A percentile compares a stretch with the other conserved stretches of the same genome.
Conservation (phyloP, 164 flowering plant genomes). For the Echeveria elegans region DNA sequence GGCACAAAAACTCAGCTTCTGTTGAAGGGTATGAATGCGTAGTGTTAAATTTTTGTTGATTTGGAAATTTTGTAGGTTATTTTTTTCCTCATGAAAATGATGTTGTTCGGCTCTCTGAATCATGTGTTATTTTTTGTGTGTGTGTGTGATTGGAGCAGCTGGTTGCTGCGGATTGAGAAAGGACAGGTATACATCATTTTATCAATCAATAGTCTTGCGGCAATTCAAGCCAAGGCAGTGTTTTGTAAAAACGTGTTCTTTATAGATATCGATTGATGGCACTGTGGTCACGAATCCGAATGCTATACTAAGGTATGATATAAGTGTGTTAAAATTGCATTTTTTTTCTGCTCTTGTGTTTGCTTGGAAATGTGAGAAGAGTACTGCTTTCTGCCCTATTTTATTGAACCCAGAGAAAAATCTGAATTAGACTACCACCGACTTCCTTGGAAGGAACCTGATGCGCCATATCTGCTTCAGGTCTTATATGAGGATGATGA, state of each 20-base stretch:
- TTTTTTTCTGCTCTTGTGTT: neutral
- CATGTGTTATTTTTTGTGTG: neutral
- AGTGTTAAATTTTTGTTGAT: neutral
- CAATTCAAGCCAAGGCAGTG: neutral
- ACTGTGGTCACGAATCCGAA: conserved; percentile 48
- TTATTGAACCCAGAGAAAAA: conserved; percentile 35
- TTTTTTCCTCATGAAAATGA: neutral
- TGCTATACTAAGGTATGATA: conserved; percentile 46
- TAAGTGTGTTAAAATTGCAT: neutral
- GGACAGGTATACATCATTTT: conserved; percentile 51
- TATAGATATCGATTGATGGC: conserved; percentile 67
- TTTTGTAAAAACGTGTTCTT: conserved; percentile 3
- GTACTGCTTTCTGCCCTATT: neutral
- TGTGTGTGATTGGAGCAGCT: conserved; percentile 37
- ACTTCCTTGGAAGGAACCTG: conserved; percentile 88
- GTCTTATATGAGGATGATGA: conserved; percentile 67
- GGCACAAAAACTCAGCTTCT: conserved; percentile 74
- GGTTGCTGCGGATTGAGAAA: conserved; percentile 84
- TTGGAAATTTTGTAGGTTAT: neutral
- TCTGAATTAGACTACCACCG: conserved; percentile 59
- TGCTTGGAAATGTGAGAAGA: neutral
- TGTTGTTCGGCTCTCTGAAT: neutral
- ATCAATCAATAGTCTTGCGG: neutral
- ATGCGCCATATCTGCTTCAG: conserved; percentile 56
- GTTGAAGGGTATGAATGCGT: conserved; percentile 46